Evolutionary conservation across 306 rosid genomes (phyloP).

Genomic region (Hylodesmum podocarpum): DNA sequence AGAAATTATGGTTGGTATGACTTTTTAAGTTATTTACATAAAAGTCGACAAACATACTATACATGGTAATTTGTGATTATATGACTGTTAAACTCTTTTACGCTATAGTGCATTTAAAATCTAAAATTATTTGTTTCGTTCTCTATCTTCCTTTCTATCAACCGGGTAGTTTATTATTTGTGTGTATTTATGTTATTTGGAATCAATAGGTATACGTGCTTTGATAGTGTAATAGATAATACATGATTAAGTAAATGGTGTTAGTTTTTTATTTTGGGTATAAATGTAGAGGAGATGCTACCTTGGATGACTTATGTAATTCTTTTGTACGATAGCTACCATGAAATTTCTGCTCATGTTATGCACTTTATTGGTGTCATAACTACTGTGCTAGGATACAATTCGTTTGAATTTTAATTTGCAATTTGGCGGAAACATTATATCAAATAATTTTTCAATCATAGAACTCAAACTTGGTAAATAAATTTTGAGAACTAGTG

Average conservation of each 20-base stretch:
- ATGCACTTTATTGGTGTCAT: background rate
- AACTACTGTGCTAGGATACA: background rate
- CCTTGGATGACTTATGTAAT: background rate
- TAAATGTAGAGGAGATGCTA: slow-evolving; percentile 1
- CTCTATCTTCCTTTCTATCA: background rate
- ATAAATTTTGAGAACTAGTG: background rate
- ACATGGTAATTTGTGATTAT: too few species aligned
- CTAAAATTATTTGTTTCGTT: background rate
- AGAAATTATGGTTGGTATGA: too few species aligned
- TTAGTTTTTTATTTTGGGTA: background rate
- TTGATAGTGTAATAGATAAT: slow-evolving; percentile 1
- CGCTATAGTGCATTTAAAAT: too few species aligned
- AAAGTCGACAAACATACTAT: too few species aligned
- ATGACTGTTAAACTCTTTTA: too few species aligned
- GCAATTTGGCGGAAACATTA: slow-evolving; percentile 10
- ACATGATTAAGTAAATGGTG: background rate
- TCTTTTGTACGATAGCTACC: background rate
- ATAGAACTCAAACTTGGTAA: background rate
- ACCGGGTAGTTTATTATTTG: background rate
- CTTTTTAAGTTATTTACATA: too few species aligned
- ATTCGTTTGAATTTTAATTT: slow-evolving; percentile 1
- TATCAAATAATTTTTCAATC: background rate
- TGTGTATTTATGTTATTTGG: background rate
- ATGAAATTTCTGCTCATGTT: background rate
- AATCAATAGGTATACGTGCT: background rate